Evolutionary conservation across 768 basidiomycete species (phyloP), one percentile per base, ranked within the genome.

Genomic region (Sarcodon sp.): DNA sequence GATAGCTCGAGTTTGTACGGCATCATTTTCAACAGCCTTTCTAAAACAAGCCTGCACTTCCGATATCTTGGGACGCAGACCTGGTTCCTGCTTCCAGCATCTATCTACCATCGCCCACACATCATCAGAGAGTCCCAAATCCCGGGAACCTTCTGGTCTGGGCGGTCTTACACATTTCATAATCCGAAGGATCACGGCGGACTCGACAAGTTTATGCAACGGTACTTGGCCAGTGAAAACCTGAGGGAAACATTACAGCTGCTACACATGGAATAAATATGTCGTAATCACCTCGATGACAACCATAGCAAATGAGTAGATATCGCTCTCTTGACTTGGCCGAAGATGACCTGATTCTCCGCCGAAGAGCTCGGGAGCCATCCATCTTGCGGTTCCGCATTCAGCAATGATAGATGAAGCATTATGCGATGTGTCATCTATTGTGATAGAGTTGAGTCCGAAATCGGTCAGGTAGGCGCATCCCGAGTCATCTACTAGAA

Each of bases 171-270:
- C 15, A 16, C 47, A 37, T 2, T 21, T 18, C 33, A 48, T 36
- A 8, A 18, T 39, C 15, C n/a, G 35, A 4, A 49, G 43, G 12
- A 49, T 35, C 12, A 33, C 13, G 7, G 44, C 49, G 7, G 34
- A 43, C 12, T 10, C 8, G 12, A 16, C 36, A n/a, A 50, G 16
- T 11, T 45, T 35, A 31, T 50, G 43, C 21, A 46, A 50, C 4
- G 49, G 44, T n/a, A 50, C 33, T 12, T n/a, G 31, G 9, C 44
- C 43, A 31, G 44, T 45, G 33, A 46, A 45, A n/a, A 50, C 16
- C 49, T 50, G 39, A 16, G 39, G 27, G 21, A 27, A 27, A 27
- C 3, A 41, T 15, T 7, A 41, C 39, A 27, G 13, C 2, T 27
- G 4, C 4, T 27, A 27, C 4, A 27, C 21, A 4, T 13, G 11